phyloP scores from a whole-genome alignment of 306 rosid genomes.

The Citrullus mucosospermus region DNA sequence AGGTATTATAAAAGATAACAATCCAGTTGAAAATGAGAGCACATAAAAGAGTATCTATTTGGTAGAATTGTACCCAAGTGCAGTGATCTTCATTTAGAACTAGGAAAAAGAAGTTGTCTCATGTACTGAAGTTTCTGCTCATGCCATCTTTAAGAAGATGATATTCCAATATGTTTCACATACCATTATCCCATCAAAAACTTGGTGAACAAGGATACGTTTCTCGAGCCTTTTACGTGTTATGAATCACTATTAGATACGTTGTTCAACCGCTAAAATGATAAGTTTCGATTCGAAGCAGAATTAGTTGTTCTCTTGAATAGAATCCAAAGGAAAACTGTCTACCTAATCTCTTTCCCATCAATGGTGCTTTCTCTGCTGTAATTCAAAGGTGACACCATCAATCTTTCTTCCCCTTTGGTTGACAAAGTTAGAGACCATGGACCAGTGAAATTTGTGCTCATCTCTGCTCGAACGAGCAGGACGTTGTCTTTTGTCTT shows the following conservation, averaged over 20 bases:
- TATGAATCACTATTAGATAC: not conserved
- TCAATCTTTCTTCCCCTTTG: not conserved
- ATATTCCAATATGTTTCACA: not conserved
- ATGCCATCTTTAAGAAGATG: not conserved
- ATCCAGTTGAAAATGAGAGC: conserved; percentile 20
- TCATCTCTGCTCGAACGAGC: not conserved
- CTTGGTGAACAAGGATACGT: not conserved
- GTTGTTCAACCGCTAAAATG: not conserved
- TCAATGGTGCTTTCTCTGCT: not conserved
- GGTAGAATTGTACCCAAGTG: not conserved
- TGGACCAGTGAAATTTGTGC: not conserved
- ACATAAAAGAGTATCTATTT: not conserved
- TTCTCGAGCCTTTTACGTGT: not conserved
- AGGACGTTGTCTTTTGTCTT: not conserved
- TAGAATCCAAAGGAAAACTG: not conserved
- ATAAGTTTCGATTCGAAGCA: not conserved
- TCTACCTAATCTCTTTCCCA: not conserved
- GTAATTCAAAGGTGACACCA: not conserved
- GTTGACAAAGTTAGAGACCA: not conserved
- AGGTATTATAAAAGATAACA: conserved; percentile 32
- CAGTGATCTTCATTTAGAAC: not conserved
- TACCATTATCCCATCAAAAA: not conserved
- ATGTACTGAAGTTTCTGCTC: not conserved
- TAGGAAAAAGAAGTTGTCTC: not conserved
- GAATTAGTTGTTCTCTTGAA: not conserved